Conservation (phyloP, 257 asterid genomes). For the Solanum sejunctum region DNA sequence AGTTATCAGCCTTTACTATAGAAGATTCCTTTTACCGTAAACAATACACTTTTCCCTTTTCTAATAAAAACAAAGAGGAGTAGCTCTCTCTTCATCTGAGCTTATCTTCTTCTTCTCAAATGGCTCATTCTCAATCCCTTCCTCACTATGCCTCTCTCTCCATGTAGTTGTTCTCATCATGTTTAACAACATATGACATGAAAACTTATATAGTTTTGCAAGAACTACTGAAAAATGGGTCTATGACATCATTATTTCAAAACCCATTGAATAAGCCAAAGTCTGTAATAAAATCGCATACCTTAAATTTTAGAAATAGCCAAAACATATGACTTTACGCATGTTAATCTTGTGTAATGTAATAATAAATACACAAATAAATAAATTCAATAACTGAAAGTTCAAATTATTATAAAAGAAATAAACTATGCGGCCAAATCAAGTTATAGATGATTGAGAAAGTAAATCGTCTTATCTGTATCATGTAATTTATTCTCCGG, state of each 20-base stretch:
- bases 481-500: not conserved
- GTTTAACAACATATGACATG: slow-evolving; percentile 61
- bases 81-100: too few species aligned
- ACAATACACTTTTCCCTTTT: too few species aligned
- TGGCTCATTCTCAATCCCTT: too few species aligned
- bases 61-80: too few species aligned
- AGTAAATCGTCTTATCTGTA: not conserved
- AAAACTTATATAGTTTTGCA: slow-evolving; percentile 55
- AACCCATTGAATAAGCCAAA: slow-evolving; percentile 42
- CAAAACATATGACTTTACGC: not conserved
- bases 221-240: slow-evolving; percentile 40
- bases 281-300: slow-evolving; percentile 28
- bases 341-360: not conserved
- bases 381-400: not conserved
- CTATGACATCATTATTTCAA: slow-evolving; percentile 30
- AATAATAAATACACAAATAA: not conserved
- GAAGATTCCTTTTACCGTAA: too few species aligned
- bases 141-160: too few species aligned
- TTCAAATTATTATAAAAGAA: not conserved
- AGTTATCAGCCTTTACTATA: too few species aligned
- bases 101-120: too few species aligned
- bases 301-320: not conserved
- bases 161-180: too few species aligned
- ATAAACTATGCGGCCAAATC: not conserved
- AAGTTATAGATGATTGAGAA: not conserved